Evolutionary conservation across 2,329 filamentous ascomycete genomes (phyloP), one percentile per base, ranked within the genome.

Genomic region (Colletotrichum coccodes): DNA sequence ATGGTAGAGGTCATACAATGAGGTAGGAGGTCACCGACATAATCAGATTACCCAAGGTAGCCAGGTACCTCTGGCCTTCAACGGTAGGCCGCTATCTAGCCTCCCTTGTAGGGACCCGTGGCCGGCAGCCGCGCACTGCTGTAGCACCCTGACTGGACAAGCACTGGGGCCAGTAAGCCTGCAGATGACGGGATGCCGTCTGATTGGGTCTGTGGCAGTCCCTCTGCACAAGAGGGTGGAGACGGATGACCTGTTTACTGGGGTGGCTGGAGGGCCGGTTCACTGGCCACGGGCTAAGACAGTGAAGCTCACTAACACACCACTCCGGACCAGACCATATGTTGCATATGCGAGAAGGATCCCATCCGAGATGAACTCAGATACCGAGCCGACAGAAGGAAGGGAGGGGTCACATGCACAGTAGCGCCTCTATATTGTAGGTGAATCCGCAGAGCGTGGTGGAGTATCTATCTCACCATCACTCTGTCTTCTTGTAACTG

Each of bases 161-260:
- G 26, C 53, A 60, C 40, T 49, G 53, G 61, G 50, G 54, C 61
- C 40, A 56, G 60, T 60, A 26, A 38, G 38, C 46, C 26, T 34
- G 47, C 49, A 42, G 56, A 68, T 68, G 65, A 65, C 61, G 61
- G 61, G 47, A 65, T 59, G 64, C 53, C 21, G 47, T 21, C 12
- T 60, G 65, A 60, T 68, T 68, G 65, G 64, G 44, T 60, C 30
- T 44, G 26, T 52, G 46, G 46, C 36, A 49, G 53, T 40, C 38
- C 34, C 60, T 58, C 53, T 18, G 46, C 64, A 57, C 46, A 32
- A 58, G 28, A 40, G 38, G 28, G 60, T 64, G 64, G 64, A 38
- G 54, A 60, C 42, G 42, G 57, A 68, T 68, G 65, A 68, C 65
- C 65, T 65, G 47, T 53, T 54, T 60, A 21, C 53, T 38, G 26